Base-by-base conservation (phyloP, 768 basidiomycete genomes). In the Tephrocybe sp. region DNA sequence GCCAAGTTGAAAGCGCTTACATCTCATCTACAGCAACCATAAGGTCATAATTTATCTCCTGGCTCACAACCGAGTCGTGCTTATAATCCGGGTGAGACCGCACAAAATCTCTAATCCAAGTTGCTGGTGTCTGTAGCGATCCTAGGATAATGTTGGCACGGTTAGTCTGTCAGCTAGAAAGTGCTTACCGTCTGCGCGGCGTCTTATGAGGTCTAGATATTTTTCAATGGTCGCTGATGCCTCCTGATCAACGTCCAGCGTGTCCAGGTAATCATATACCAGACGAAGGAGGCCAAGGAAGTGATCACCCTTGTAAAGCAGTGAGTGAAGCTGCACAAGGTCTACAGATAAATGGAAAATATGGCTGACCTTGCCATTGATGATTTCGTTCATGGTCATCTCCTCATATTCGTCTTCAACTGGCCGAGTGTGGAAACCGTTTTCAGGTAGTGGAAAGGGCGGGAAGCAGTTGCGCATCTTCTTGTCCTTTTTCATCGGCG, bases 41-140 rank as follows among this genome's bases (percentile, higher is more conserved):
- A 22, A 99, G 78, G 69, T 99, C 97, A 63, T 95, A 97, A 62
- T 94, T 97, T 62, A 98, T 92, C 68, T 89, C 85, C 60, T 91
- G 80, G 43, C 77, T 87, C 16, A 99, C 92, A 43, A 89, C 87
- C n/a, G 93, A 96, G 69, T 99, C 93, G 42, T 82, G 78, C 66
- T 88, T 86, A 72, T 99, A 99, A n/a, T 73, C 79, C 7, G 95
- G 91, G 66, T 99, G 97, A 1, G 84, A 79, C 21, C 84, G 83
- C 35, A 99, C 89, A 69, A 98, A 98, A 39, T 88, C 78, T 28
- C 97, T 82, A 49, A 97, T 94, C 93, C 93, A 99, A 3, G 84
- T 83, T 9, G 97, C 97, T 6, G 92, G 82, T 0, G 97, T 98
- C 64, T 82, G 65, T 21, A 98, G 73, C 5, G 85, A 76, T 18